Base-by-base conservation (phyloP, 2,329 filamentous ascomycete genomes). In the Curvularia lunata region DNA sequence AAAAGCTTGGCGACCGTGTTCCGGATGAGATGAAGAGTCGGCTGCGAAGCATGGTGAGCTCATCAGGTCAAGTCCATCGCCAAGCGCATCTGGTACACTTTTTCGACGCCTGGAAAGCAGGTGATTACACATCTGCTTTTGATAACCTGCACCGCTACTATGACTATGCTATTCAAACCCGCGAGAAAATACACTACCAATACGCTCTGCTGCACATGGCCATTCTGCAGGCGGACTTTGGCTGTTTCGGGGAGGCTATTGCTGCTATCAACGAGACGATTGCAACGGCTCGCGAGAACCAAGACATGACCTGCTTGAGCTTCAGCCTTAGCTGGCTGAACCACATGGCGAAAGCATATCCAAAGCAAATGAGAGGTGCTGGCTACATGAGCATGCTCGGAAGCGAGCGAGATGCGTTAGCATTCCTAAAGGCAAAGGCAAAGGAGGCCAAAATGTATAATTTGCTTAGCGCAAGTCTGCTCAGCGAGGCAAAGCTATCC, bases 251-350 rank as follows among this genome's bases (percentile, higher is more conserved):
- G 40, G 93, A 98, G 77, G 94, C 94, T 5, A 85, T 98, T n/a
- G 86, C 91, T 10, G 91, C 94, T 12, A 97, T 99, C 88, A 88
- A 96, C 42, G 95, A 98, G 75, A 93, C 94, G 0, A 92, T 99
- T 32, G 89, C 93, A 0, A 96, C 92, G n/a, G 95, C 95, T 0
- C 84, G 94, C 61, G 95, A 98, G 76, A 96, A 96, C 66, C 89
- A 92, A 64, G 95, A 99, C 72, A 91, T 92, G 82, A 88, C 86
- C 4, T 98, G 95, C 72, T 83, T 99, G 55, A 98, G 97, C 75
- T 98, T 96, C 77, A 91, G 92, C 30, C 85, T 99, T 60, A 96
- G 92, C 71, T 99, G 95, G 95, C 83, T 98, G 2, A 96, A 96
- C 70, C 92, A 97, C 72, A 96, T 97, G 67, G 90, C 89, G n/a